Percentiles rank a stretch among this genome's conserved stretches.
Evolutionary conservation across 176 grass and related monocot genomes (phyloP).

Genomic region (Coix lacrymajobi): DNA sequence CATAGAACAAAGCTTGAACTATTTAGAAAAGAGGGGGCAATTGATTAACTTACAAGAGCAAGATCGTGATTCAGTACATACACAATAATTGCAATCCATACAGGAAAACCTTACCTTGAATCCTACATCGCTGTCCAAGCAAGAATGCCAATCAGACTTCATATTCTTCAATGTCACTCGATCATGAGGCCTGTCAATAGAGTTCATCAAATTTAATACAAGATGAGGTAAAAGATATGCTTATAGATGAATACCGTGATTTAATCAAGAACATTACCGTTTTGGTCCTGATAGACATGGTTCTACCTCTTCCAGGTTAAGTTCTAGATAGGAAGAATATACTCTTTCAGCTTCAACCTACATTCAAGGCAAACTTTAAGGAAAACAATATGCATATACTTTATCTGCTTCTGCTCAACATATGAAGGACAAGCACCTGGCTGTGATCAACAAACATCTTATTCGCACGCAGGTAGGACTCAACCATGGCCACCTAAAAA

Average conservation of each 20-base stretch:
- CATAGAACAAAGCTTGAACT: neutral
- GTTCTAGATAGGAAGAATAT: constrained; percentile 93
- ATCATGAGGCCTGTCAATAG: constrained; percentile 76
- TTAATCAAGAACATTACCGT: constrained; percentile 54
- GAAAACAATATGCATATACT: neutral
- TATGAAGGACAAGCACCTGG: constrained; percentile 43
- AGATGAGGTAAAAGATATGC: constrained; percentile 4
- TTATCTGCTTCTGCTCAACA: neutral
- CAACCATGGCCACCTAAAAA: constrained; percentile 88
- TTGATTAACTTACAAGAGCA: neutral
- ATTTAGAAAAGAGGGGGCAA: neutral
- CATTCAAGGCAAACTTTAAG: constrained; percentile 23
- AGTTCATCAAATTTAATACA: constrained; percentile 17
- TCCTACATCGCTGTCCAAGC: constrained; percentile 89
- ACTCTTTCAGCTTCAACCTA: constrained; percentile 86
- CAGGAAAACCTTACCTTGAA: constrained; percentile 63
- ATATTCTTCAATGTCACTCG: constrained; percentile 92
- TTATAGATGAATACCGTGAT: neutral
- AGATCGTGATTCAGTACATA: neutral
- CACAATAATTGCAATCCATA: neutral
- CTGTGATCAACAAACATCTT: constrained; percentile 91
- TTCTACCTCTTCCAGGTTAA: constrained; percentile 82
- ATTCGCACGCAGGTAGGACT: constrained; percentile 86
- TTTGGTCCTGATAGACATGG: constrained; percentile 93
- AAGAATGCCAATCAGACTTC: constrained; percentile 91